A percentile compares a stretch with the other conserved stretches of the same genome.
Conservation (phyloP, 805 yeast species). For the Saccharomyces cerevisiae region DNA sequence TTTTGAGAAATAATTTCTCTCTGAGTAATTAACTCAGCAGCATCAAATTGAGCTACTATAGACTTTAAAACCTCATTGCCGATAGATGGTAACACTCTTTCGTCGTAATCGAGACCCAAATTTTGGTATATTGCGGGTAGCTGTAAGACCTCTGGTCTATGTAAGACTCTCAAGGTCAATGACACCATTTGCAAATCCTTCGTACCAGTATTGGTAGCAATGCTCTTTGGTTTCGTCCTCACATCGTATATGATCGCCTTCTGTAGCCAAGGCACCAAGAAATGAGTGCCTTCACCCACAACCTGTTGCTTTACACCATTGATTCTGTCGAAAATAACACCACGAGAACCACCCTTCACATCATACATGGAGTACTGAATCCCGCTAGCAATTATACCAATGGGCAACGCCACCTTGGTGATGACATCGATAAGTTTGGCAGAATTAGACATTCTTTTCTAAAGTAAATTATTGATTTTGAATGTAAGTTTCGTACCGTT, state of each 20-base stretch:
- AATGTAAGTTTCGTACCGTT: neutral
- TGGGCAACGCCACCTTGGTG: slow-evolving; percentile 54
- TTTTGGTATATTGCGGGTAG: slow-evolving; percentile 85
- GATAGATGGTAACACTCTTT: slow-evolving; percentile 84
- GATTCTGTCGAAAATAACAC: slow-evolving; percentile 88
- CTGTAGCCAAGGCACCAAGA: slow-evolving; percentile 92
- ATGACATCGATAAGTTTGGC: slow-evolving; percentile 21
- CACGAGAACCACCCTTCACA: slow-evolving; percentile 92
- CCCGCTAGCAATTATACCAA: slow-evolving; percentile 59
- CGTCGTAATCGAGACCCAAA: slow-evolving; percentile 90
- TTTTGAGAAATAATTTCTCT: slow-evolving; percentile 88
- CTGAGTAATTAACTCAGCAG: slow-evolving; percentile 94
- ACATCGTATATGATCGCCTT: slow-evolving; percentile 86
- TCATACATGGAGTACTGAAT: slow-evolving; percentile 84
- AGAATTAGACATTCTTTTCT: neutral
- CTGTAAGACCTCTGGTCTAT: slow-evolving; percentile 80
- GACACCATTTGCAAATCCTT: slow-evolving; percentile 95
- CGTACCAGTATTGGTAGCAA: slow-evolving; percentile 91
- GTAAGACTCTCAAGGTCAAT: slow-evolving; percentile 83
- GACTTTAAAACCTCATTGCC: slow-evolving; percentile 86
- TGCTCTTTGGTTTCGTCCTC: slow-evolving; percentile 89
- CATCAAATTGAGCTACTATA: slow-evolving; percentile 89
- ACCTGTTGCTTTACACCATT: slow-evolving; percentile 83
- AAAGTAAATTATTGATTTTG: neutral
- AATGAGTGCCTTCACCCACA: slow-evolving; percentile 94